Evolutionary conservation across 83 land plant species (phyloP).

Genomic region (Diphasiastrum complanatum): DNA sequence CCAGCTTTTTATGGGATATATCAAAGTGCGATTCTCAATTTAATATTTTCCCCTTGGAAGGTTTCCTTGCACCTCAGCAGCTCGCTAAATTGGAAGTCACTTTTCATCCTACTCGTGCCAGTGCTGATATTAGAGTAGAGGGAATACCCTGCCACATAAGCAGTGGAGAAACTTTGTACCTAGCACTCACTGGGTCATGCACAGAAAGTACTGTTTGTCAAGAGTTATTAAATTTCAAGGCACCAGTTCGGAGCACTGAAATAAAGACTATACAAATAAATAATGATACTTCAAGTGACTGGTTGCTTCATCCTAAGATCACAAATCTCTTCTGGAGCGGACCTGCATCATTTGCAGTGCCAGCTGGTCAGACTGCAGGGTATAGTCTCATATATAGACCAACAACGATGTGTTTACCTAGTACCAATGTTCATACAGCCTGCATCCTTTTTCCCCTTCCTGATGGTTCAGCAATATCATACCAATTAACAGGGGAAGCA

Average conservation of each 20-base stretch:
- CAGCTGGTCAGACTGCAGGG: conserved; percentile 13
- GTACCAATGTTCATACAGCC: conserved; percentile 14
- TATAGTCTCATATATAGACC: conserved; percentile 21
- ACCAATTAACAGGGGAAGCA: conserved; percentile 19
- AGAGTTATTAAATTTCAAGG: conserved; percentile 16
- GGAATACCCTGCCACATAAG: conserved; percentile 12
- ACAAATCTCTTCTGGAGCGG: conserved; percentile 19
- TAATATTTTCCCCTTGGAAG: conserved; percentile 23
- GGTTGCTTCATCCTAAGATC: conserved; percentile 22
- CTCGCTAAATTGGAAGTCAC: conserved; percentile 22
- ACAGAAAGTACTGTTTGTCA: conserved; percentile 4
- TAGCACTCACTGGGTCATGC: conserved; percentile 22
- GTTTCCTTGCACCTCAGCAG: conserved; percentile 26
- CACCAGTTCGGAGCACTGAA: conserved; percentile 21
- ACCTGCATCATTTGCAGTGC: conserved; percentile 1
- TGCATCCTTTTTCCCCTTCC: conserved; percentile 20
- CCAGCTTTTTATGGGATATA: conserved; percentile 24
- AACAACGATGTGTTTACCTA: conserved; percentile 16
- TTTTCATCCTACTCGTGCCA: conserved; percentile 20
- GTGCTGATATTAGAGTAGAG: conserved; percentile 21
- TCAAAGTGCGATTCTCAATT: conserved; percentile 17
- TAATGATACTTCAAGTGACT: conserved; percentile 9
- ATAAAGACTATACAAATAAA: conserved; percentile 18
- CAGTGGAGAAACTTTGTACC: conserved; percentile 15
- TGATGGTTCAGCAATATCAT: conserved; percentile 9